phyloP scores from a whole-genome alignment of 345 rosid species.

The Populus pruinosa region DNA sequence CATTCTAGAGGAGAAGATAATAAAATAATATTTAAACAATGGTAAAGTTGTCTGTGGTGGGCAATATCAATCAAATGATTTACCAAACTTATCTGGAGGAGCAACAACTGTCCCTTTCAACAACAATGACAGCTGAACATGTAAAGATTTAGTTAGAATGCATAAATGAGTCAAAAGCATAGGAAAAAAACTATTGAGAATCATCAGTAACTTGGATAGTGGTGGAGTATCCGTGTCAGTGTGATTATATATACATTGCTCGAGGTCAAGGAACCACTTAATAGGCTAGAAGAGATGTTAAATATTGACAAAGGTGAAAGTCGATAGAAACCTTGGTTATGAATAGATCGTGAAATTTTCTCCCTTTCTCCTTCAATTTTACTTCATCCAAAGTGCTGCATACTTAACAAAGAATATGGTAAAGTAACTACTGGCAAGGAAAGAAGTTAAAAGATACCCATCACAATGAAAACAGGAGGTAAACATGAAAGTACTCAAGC shows the following conservation, averaged over 20 bases:
- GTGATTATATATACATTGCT: no score
- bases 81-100: slow-evolving; percentile 98
- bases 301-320: not conserved
- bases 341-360: slow-evolving; percentile 83
- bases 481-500: not conserved
- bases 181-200: not conserved
- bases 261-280: no score
- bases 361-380: slow-evolving; percentile 86
- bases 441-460: slow-evolving; percentile 1
- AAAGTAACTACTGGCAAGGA: slow-evolving; percentile 6
- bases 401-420: slow-evolving; percentile 11
- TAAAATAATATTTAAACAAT: slow-evolving; percentile 1
- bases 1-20: not conserved
- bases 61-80: slow-evolving; percentile 13
- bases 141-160: slow-evolving; percentile 27
- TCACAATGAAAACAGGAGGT: not conserved
- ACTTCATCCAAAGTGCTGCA: slow-evolving; percentile 85
- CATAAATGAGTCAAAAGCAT: slow-evolving; percentile 5
- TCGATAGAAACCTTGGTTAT: slow-evolving; percentile 62
- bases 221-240: no score
- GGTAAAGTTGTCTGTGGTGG: not conserved
- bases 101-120: slow-evolving; percentile 96
- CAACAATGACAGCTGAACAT: slow-evolving; percentile 66
- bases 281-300: no score
- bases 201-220: no score